These are phyloP conservation scores for Monosporascus cannonballus DNA, from an alignment of 2,329 filamentous ascomycete species.

Conservation along the genomic window DNA sequence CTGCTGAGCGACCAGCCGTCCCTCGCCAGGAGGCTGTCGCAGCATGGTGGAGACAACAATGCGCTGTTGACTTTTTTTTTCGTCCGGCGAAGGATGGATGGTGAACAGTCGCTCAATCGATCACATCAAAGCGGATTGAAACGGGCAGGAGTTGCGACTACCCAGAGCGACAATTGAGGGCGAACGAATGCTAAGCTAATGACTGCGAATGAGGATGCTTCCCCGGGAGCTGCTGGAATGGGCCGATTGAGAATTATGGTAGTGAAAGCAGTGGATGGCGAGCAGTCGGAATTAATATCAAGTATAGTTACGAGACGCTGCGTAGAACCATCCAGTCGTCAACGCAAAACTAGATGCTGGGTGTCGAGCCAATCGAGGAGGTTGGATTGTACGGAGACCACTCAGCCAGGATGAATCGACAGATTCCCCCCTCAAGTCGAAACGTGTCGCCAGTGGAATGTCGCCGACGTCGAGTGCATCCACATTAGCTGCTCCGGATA, in stretches of 20 bases:
- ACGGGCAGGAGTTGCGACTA: neutral
- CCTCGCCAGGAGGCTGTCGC: conserved; percentile 52
- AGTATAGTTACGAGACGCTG: too few relatives aligned
- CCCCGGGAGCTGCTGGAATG: too few relatives aligned
- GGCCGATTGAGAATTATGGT: too few relatives aligned
- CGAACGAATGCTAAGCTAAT: too few relatives aligned
- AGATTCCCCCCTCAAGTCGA: too few relatives aligned
- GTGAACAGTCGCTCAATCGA: conserved; percentile 1
- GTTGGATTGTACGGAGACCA: too few relatives aligned
- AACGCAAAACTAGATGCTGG: too few relatives aligned
- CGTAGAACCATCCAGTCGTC: too few relatives aligned
- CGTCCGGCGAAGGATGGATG: neutral
- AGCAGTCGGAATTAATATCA: too few relatives aligned
- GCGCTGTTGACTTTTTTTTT: conserved; percentile 4
- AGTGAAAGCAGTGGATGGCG: too few relatives aligned
- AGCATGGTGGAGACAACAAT: conserved; percentile 39
- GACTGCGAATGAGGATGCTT: too few relatives aligned
- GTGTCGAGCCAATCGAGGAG: too few relatives aligned
- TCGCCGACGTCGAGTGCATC: neutral
- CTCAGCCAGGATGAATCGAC: neutral
- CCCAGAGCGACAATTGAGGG: neutral
- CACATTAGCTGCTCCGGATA: neutral
- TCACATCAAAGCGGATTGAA: conserved; percentile 8
- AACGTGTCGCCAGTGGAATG: neutral
- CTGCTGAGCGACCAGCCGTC: conserved; percentile 37